Conservation (phyloP, 2,329 filamentous ascomycete genomes). For the Verticillium tricorpus region DNA sequence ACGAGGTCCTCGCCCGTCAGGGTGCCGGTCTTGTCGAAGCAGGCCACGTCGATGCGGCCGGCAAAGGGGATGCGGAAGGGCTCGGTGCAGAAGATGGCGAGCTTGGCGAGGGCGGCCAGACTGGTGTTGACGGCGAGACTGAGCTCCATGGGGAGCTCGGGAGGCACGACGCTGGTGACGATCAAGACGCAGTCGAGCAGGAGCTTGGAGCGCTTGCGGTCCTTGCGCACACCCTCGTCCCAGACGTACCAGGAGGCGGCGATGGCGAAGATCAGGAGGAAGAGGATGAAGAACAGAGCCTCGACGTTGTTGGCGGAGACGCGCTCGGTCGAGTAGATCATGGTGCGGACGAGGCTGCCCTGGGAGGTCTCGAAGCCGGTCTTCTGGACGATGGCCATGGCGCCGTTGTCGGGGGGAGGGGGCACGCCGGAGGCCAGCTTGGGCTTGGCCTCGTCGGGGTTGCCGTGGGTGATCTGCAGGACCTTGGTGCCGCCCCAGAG, state of each 20-base stretch:
- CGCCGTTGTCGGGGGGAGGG: constrained; percentile 85
- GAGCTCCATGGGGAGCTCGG: constrained; percentile 96
- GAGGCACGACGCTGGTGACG: constrained; percentile 96
- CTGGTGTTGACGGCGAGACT: constrained; percentile 97
- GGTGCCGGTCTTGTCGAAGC: constrained; percentile 98
- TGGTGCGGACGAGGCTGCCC: constrained; percentile 93
- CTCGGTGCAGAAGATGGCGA: constrained; percentile 97
- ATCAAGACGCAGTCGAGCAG: constrained; percentile 96
- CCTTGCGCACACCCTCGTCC: constrained; percentile 90
- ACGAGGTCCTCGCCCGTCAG: constrained; percentile 94
- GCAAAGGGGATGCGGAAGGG: constrained; percentile 97
- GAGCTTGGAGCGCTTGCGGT: constrained; percentile 95
- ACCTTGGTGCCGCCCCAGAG: constrained; percentile 98
- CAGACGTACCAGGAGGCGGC: constrained; percentile 99
- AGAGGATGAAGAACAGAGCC: constrained; percentile 94
- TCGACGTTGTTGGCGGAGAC: constrained; percentile 98
- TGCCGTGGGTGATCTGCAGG: constrained; percentile 87
- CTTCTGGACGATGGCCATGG: constrained; percentile 90
- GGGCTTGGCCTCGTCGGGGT: constrained; percentile 66
- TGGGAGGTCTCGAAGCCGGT: constrained; percentile 99
- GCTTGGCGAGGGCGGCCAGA: constrained; percentile 88
- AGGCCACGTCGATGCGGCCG: constrained; percentile 91
- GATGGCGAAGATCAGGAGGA: constrained; percentile 91
- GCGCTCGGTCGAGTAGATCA: constrained; percentile 99
- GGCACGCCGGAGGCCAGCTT: constrained; percentile 73